Base-by-base conservation (phyloP, 2,329 filamentous ascomycete genomes). In the Talaromyces sp. region DNA sequence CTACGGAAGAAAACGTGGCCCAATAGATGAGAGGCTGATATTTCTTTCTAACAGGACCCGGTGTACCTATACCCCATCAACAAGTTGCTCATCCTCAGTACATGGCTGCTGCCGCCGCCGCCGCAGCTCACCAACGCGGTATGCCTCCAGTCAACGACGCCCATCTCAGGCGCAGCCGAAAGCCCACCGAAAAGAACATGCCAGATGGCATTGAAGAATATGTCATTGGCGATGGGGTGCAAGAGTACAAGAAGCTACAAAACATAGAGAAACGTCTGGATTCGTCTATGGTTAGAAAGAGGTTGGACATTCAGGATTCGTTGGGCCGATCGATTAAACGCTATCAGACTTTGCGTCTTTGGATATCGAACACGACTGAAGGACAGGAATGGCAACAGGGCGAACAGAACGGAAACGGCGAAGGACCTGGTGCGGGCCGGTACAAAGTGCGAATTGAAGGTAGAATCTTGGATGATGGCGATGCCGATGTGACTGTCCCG, bases 401-500 rank as follows among this genome's bases (percentile, higher is more conserved):
- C 41, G 93, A 96, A 74, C 93, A 96, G 73, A 88, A 88, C 62
- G 90, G 92, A 2, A 90, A 89, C 2, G 71, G 67, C 41, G 27
- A 52, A 16, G 63, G 71, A 60, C 74, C 76, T 37, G 77, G 76
- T 52, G 77, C 75, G 2, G 78, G 77, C 35, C 75, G 76, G 22
- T 99, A 93, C 76, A 88, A 89, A 65, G 92, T 99, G 70, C 96
- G 93, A 80, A 94, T 99, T 67, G 92, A 97, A 78, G 95, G 92
- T 48, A 87, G 90, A 35, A 80, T 98, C 62, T 83, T 98, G 27
- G 90, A 93, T 68, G 88, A 91, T 62, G 82, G 87, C 16, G 83
- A 85, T 50, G 10, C 13, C 31, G 83, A 87, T 68, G 77, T 81
- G 48, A 75, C 83, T 27, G 78, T 83, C 4, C 79, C 81, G 8